These are phyloP conservation scores for Suillus ampliporus DNA, from an alignment of 768 basidiomycete species.

Conservation along the genomic window DNA sequence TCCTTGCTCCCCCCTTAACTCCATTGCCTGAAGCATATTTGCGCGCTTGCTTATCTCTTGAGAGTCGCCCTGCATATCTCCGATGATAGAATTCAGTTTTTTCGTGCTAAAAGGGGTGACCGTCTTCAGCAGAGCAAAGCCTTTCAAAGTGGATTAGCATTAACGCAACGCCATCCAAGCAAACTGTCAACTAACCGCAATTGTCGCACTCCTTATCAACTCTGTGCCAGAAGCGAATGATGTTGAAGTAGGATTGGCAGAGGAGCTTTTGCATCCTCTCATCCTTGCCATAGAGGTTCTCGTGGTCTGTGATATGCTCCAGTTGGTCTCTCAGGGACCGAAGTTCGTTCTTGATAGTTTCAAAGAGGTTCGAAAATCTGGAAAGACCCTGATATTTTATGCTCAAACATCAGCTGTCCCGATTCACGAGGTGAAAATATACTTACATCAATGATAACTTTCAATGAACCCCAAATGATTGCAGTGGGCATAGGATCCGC, in stretches of 20 bases:
- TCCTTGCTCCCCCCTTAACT: not conserved
- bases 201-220: slow-evolving; percentile 29
- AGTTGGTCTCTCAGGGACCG: slow-evolving; percentile 17
- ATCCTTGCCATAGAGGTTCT: slow-evolving; percentile 24
- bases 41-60: not conserved
- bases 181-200: not conserved
- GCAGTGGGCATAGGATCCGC: not conserved
- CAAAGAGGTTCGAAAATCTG: slow-evolving; percentile 25
- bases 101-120: slow-evolving; percentile 1
- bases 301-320: slow-evolving; percentile 19
- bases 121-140: not conserved
- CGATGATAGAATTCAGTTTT: not conserved
- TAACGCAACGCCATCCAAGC: not conserved
- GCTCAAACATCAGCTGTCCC: not conserved
- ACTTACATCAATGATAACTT: not conserved
- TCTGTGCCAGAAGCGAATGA: slow-evolving; percentile 29
- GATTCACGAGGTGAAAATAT: not conserved
- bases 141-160: not conserved
- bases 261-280: slow-evolving; percentile 18
- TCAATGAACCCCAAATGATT: not conserved
- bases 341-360: slow-evolving; percentile 26
- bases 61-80: not conserved
- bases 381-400: slow-evolving; percentile 17
- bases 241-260: slow-evolving; percentile 24
- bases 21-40: not conserved